A percentile compares a stretch with the other conserved stretches of the same genome.
phyloP scores from a whole-genome alignment of 306 rosid species.

The Fagus crenata region DNA sequence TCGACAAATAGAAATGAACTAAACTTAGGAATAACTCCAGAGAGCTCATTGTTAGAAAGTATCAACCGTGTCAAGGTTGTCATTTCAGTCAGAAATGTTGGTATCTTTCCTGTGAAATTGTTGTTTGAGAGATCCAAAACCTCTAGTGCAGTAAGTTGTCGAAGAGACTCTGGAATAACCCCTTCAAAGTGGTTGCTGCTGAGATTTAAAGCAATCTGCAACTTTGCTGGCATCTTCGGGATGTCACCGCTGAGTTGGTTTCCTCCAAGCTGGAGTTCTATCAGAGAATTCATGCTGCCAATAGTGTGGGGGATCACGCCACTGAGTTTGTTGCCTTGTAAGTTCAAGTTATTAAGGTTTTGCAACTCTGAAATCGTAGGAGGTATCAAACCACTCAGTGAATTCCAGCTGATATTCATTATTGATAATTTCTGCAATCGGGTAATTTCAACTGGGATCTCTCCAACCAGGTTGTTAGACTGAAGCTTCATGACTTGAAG shows the following conservation, averaged over 20 bases:
- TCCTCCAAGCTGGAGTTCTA: slow-evolving; percentile 72
- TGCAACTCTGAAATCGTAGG: slow-evolving; percentile 38
- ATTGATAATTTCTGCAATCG: slow-evolving; percentile 27
- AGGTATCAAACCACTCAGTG: slow-evolving; percentile 65
- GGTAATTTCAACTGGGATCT: slow-evolving; percentile 50
- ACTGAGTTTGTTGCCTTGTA: slow-evolving; percentile 53
- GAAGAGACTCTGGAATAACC: slow-evolving; percentile 44
- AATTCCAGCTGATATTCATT: slow-evolving; percentile 67
- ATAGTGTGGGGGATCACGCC: slow-evolving; percentile 57
- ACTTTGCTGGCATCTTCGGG: slow-evolving; percentile 54
- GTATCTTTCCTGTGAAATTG: slow-evolving; percentile 58
- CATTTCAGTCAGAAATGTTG: slow-evolving; percentile 32
- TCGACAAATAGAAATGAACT: neutral
- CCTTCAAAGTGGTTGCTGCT: slow-evolving; percentile 65
- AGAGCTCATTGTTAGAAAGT: slow-evolving; percentile 57
- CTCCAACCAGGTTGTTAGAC: slow-evolving; percentile 50
- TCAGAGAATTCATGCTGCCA: slow-evolving; percentile 17
- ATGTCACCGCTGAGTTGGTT: slow-evolving; percentile 55
- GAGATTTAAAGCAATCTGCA: slow-evolving; percentile 74
- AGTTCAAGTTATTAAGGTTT: slow-evolving; percentile 38
- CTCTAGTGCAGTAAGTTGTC: slow-evolving; percentile 36
- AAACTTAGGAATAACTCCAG: slow-evolving; percentile 52
- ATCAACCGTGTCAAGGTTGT: slow-evolving; percentile 44
- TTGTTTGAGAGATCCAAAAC: slow-evolving; percentile 84
- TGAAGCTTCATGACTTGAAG: slow-evolving; percentile 72